These are phyloP conservation scores for Leccinum rimulosum DNA, from an alignment of 768 basidiomycete species.

Conservation along the genomic window DNA sequence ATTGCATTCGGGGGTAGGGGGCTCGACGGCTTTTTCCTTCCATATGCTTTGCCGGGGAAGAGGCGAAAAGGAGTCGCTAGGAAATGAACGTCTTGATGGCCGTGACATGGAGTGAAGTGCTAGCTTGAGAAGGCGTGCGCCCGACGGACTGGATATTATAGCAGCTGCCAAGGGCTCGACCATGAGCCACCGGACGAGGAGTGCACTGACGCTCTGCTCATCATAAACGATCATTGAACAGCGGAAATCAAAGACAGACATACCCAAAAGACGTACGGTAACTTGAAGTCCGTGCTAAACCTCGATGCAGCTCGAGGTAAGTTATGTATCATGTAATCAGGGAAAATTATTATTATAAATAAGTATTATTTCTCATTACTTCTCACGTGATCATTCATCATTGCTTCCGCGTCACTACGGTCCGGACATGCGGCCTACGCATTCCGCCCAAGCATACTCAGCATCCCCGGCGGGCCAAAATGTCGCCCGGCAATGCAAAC, in stretches of 20 bases:
- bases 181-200: slow-evolving; percentile 42
- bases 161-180: slow-evolving; percentile 60
- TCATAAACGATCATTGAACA: not conserved
- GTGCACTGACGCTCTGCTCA: slow-evolving; percentile 7
- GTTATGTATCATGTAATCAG: slow-evolving; percentile 20
- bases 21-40: slow-evolving; percentile 44
- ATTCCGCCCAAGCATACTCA: not conserved
- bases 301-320: not conserved
- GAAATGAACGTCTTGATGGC: slow-evolving; percentile 33
- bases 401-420: not conserved
- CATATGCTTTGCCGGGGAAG: slow-evolving; percentile 50
- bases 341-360: not conserved
- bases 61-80: slow-evolving; percentile 55
- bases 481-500: slow-evolving; percentile 7
- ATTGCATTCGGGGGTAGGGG: slow-evolving; percentile 27
- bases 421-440: not conserved
- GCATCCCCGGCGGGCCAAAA: slow-evolving; percentile 8
- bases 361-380: not conserved
- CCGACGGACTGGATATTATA: slow-evolving; percentile 39
- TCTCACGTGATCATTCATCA: not conserved
- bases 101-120: slow-evolving; percentile 30
- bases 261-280: slow-evolving; percentile 13
- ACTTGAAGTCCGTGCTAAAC: not conserved
- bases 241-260: not conserved
- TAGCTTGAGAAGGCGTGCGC: slow-evolving; percentile 27